Evolutionary conservation across 192 early-diverging fungal genomes (phyloP).

Genomic region (Coemansia sp.): DNA sequence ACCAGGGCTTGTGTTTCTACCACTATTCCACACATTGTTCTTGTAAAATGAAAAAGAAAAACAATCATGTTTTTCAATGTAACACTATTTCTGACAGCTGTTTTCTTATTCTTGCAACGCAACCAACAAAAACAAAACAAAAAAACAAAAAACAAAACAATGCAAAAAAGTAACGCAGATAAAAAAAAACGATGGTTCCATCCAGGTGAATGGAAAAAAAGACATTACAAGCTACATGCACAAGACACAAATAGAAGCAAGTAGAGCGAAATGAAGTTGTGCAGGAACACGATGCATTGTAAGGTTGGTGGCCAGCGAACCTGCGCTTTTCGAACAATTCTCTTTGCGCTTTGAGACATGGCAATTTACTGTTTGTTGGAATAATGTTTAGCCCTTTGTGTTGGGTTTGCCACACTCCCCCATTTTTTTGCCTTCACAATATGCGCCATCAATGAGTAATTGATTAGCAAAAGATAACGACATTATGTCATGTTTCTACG

Average conservation of each 20-base stretch:
- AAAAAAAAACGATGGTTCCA: background rate
- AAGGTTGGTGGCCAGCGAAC: too few species aligned
- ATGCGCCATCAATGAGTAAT: conserved; percentile 3
- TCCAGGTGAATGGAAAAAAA: background rate
- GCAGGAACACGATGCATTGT: background rate
- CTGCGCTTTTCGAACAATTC: too few species aligned
- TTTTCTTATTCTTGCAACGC: background rate
- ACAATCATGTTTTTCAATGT: too few species aligned
- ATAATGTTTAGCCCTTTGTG: background rate
- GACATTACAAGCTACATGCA: background rate
- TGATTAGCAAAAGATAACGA: conserved; percentile 1
- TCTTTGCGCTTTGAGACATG: background rate
- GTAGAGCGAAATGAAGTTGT: background rate
- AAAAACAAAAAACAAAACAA: background rate
- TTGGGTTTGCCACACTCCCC: background rate
- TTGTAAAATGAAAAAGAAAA: background rate
- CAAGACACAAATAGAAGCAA: background rate
- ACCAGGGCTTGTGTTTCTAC: background rate
- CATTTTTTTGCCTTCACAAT: background rate
- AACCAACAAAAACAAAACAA: background rate
- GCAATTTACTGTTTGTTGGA: background rate
- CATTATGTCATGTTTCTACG: background rate
- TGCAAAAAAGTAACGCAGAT: background rate
- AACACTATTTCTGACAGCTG: background rate
- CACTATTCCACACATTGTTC: conserved; percentile 4